Conservation (phyloP, 345 rosid species). For the Triadica sebifera region DNA sequence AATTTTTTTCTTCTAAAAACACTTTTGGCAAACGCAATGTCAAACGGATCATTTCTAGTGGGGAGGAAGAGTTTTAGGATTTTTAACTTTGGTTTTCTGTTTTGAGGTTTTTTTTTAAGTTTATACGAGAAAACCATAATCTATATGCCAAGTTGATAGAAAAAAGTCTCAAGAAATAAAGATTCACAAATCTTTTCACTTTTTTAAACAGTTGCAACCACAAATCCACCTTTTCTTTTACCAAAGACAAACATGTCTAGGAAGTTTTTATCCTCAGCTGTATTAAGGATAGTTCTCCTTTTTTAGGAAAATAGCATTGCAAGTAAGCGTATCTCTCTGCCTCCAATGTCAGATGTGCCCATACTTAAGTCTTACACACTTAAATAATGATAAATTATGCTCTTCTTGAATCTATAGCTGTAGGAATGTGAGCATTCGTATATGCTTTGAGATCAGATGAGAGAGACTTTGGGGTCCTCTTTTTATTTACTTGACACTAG, state of each 20-base stretch:
- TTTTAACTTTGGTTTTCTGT: conserved; percentile 33
- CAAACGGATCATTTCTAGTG: no score
- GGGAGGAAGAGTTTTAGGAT: conserved; percentile 54
- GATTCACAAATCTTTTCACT: conserved; percentile 75
- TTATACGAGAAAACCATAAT: conserved; percentile 44
- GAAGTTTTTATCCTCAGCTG: conserved; percentile 33
- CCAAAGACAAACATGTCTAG: conserved; percentile 46
- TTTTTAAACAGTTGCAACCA: conserved; percentile 81
- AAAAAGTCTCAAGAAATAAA: conserved; percentile 58
- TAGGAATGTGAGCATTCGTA: conserved; percentile 43
- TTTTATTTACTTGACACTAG: conserved; percentile 34
- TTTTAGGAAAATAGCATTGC: conserved; percentile 16
- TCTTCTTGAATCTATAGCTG: conserved; percentile 33
- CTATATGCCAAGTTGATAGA: conserved; percentile 58
- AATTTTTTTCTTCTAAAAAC: no score
- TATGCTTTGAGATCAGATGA: conserved; percentile 49
- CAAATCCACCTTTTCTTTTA: conserved; percentile 42
- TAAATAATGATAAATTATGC: conserved; percentile 32
- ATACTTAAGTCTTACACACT: conserved; percentile 23
- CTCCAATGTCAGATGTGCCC: conserved; percentile 39
- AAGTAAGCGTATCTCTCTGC: conserved; percentile 33
- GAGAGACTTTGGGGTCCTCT: conserved; percentile 37
- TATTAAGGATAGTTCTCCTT: conserved; percentile 37
- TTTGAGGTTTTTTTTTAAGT: conserved; percentile 35
- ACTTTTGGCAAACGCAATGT: no score